phyloP scores from a whole-genome alignment of 257 asterid genomes.

The Solanum bulbocastanum region DNA sequence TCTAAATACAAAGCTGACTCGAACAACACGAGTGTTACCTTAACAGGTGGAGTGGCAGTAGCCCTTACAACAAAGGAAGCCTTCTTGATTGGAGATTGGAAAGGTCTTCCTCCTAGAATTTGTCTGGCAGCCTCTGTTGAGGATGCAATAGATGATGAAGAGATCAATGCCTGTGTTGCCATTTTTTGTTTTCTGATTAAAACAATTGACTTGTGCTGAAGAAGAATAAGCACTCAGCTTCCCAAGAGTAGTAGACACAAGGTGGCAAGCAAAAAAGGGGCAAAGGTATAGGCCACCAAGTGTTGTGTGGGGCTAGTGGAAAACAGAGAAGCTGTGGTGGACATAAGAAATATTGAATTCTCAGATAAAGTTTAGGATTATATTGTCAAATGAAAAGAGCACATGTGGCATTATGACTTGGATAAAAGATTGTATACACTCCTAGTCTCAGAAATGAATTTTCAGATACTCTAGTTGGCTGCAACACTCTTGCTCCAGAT shows the following conservation, averaged over 20 bases:
- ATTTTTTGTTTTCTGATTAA: slow-evolving; percentile 14
- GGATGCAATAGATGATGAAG: slow-evolving; percentile 82
- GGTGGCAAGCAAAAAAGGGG: not conserved
- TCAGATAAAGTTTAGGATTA: not conserved
- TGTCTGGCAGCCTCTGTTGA: slow-evolving; percentile 61
- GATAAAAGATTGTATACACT: not conserved
- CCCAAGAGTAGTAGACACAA: not conserved
- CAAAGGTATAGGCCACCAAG: slow-evolving; percentile 1
- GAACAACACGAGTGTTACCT: slow-evolving; percentile 22
- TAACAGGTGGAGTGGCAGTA: slow-evolving; percentile 70
- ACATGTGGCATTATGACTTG: not conserved
- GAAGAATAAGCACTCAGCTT: not conserved
- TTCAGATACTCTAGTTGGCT: not conserved
- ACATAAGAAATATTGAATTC: not conserved
- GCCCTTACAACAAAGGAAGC: slow-evolving; percentile 66
- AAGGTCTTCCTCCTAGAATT: slow-evolving; percentile 44
- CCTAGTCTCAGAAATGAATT: not conserved
- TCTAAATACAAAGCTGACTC: not conserved
- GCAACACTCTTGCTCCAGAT: not conserved
- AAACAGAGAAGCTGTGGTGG: not conserved
- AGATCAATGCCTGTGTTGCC: slow-evolving; percentile 85
- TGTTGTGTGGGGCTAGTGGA: not conserved
- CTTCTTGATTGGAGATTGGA: slow-evolving; percentile 33
- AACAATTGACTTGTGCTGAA: not conserved
- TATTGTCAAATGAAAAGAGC: not conserved